These are phyloP conservation scores for Tremella fuciformis DNA, from an alignment of 768 basidiomycete species.

Conservation along the genomic window DNA sequence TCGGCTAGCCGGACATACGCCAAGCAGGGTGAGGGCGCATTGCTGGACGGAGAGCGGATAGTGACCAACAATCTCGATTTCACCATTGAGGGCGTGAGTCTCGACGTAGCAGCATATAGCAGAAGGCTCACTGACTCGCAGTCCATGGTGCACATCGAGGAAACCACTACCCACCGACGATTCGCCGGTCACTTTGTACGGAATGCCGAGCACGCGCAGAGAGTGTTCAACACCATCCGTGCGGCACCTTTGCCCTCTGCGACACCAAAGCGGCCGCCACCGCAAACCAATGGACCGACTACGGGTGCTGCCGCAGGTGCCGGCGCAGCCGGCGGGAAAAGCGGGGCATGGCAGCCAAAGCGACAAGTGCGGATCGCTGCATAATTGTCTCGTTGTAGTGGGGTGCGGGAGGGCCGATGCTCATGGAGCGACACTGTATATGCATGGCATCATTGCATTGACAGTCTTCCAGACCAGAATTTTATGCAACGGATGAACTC, in stretches of 20 bases:
- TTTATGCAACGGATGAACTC: too few relatives aligned
- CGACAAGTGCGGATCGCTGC: slow-evolving; percentile 20
- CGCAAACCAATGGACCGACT: neutral
- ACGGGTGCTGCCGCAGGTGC: slow-evolving; percentile 1
- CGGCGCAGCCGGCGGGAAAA: neutral
- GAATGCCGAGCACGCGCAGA: slow-evolving; percentile 82
- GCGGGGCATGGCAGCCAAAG: slow-evolving; percentile 23
- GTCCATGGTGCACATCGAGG: slow-evolving; percentile 96
- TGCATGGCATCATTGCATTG: slow-evolving; percentile 1
- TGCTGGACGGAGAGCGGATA: slow-evolving; percentile 81
- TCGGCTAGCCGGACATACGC: slow-evolving; percentile 68
- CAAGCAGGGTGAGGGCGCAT: slow-evolving; percentile 53
- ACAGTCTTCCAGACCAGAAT: neutral
- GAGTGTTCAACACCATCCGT: slow-evolving; percentile 76
- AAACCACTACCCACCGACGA: slow-evolving; percentile 86
- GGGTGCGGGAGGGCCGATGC: neutral
- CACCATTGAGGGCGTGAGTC: slow-evolving; percentile 80
- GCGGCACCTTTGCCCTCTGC: slow-evolving; percentile 58
- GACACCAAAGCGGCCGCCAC: slow-evolving; percentile 10
- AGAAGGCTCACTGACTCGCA: slow-evolving; percentile 47
- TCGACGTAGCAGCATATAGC: neutral
- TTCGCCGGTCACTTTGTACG: slow-evolving; percentile 98
- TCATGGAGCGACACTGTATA: slow-evolving; percentile 3
- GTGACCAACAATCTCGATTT: slow-evolving; percentile 93
- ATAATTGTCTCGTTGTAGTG: neutral